Percentiles rank a stretch among this genome's conserved stretches.
Conservation (phyloP, 2,329 filamentous ascomycete species). For the Penicillium sp. region DNA sequence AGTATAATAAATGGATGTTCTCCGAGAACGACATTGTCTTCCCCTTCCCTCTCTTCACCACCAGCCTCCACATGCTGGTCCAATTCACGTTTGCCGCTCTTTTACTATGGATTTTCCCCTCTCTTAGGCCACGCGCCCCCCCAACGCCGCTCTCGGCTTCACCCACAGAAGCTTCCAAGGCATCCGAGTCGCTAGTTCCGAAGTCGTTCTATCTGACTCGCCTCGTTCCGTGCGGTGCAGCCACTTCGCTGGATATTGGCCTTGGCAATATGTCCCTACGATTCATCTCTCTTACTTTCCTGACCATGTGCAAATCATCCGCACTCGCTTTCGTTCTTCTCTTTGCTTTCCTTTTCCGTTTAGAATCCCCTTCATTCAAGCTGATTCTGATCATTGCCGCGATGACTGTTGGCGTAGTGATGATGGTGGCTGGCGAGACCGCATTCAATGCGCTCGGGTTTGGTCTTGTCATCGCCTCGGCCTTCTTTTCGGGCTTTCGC, state of each 20-base stretch:
- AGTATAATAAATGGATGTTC: conserved; percentile 99
- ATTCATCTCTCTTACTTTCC: conserved; percentile 94
- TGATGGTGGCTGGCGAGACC: conserved; percentile 97
- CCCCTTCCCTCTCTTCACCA: conserved; percentile 90
- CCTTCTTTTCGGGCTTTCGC: conserved; percentile 92
- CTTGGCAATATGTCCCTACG: conserved; percentile 92
- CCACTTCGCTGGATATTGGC: conserved; percentile 92
- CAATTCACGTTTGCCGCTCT: conserved; percentile 75
- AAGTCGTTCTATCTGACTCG: conserved; percentile 86
- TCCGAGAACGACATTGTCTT: conserved; percentile 79
- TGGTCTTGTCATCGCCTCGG: conserved; percentile 82
- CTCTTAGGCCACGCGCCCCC: conserved; percentile 61
- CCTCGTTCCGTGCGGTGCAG: conserved; percentile 83
- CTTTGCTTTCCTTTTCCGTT: conserved; percentile 88
- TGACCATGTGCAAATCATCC: conserved; percentile 99
- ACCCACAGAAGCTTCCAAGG: conserved; percentile 45
- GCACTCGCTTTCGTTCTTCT: conserved; percentile 89
- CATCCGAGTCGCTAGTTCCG: conserved; percentile 64
- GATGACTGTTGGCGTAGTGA: conserved; percentile 89
- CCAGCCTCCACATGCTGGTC: conserved; percentile 89
- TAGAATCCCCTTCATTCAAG: conserved; percentile 80
- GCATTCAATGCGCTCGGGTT: conserved; percentile 85
- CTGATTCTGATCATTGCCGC: conserved; percentile 80
- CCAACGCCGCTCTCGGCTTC: conserved; percentile 18
- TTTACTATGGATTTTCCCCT: conserved; percentile 77